Percentiles rank a stretch among this genome's conserved stretches.
Conservation (phyloP, 768 basidiomycete genomes). For the Serendipita indica region DNA sequence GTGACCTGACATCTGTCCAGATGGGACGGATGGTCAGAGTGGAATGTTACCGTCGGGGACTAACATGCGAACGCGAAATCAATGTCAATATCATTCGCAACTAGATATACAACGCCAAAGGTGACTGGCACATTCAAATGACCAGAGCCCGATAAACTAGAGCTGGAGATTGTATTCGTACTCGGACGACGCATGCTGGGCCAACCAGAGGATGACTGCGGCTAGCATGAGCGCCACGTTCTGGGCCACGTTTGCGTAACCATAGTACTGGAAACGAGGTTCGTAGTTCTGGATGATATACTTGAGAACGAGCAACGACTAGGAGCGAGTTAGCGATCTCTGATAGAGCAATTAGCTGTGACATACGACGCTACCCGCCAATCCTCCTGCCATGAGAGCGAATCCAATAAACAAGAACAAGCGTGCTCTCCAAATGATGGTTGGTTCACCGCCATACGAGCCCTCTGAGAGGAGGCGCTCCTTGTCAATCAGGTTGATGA, state of each 20-base stretch:
- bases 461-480: slow-evolving; percentile 69
- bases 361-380: slow-evolving; percentile 93
- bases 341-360: not conserved
- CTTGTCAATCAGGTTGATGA: slow-evolving; percentile 93
- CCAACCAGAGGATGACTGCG: slow-evolving; percentile 79
- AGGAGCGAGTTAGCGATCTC: not conserved
- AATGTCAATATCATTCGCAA: no score
- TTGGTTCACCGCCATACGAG: slow-evolving; percentile 55
- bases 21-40: no score
- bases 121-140: not conserved
- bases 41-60: no score
- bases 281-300: slow-evolving; percentile 62
- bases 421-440: slow-evolving; percentile 82
- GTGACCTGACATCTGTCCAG: no score
- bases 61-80: no score
- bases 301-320: slow-evolving; percentile 85
- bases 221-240: slow-evolving; percentile 76
- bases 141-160: no score
- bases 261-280: slow-evolving; percentile 75
- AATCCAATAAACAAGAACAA: slow-evolving; percentile 89
- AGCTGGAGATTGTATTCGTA: slow-evolving; percentile 87
- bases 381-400: slow-evolving; percentile 90
- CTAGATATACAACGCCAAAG: not conserved
- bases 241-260: slow-evolving; percentile 91
- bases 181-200: slow-evolving; percentile 70